Evolutionary conservation across 345 rosid genomes (phyloP).

Genomic region (Gossypium anomalum): DNA sequence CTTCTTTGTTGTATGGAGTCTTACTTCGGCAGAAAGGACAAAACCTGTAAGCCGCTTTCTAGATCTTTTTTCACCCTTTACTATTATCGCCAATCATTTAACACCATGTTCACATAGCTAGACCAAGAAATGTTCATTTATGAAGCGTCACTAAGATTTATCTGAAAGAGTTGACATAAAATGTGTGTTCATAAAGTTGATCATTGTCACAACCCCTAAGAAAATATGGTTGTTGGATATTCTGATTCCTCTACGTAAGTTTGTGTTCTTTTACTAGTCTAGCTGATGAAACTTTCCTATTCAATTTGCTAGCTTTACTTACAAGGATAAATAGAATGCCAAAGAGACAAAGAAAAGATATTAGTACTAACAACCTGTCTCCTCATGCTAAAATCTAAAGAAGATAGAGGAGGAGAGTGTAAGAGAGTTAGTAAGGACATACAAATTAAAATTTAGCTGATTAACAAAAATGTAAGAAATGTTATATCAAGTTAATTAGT

Average conservation of each 20-base stretch:
- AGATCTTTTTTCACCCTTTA: not conserved
- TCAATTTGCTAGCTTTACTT: no score
- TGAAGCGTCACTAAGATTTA: not conserved
- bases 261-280: not conserved
- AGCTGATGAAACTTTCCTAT: no score
- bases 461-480: not conserved
- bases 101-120: not conserved
- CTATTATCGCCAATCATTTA: not conserved
- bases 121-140: not conserved
- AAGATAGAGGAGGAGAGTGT: not conserved
- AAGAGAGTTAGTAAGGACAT: not conserved
- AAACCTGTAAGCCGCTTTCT: constrained; percentile 30
- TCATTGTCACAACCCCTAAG: not conserved
- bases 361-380: not conserved
- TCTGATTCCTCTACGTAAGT: not conserved
- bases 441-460: not conserved
- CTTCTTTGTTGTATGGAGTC: constrained; percentile 35
- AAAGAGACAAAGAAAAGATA: not conserved
- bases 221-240: not conserved
- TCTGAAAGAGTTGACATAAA: not conserved
- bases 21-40: constrained; percentile 53
- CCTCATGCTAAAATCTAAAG: not conserved
- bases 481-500: not conserved
- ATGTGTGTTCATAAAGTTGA: not conserved
- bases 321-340: not conserved